phyloP scores from a whole-genome alignment of 1,284 basidiomycete species.

The Rhodotorula sp. region DNA sequence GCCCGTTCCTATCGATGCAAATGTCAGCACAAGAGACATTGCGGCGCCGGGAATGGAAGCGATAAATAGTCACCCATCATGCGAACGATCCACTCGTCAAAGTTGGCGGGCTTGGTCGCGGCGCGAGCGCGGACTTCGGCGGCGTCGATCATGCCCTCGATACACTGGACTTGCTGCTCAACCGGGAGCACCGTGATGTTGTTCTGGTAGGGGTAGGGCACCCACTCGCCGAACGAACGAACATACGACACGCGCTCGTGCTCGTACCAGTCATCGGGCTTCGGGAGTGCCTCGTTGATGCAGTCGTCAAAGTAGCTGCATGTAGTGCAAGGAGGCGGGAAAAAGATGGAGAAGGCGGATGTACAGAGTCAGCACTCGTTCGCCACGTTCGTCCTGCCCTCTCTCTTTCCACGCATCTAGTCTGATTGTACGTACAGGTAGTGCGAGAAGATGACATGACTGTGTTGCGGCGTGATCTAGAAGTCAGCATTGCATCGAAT shows the following conservation, averaged over 20 bases:
- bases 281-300: constrained; percentile 54
- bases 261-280: constrained; percentile 54
- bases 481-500: not conserved
- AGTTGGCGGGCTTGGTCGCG: constrained; percentile 50
- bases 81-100: constrained; percentile 56
- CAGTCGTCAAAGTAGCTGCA: constrained; percentile 55
- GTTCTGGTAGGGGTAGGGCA: constrained; percentile 55
- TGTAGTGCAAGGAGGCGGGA: not conserved
- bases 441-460: constrained; percentile 59
- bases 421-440: constrained; percentile 46
- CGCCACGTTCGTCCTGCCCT: not conserved
- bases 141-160: constrained; percentile 56
- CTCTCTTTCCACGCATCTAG: not conserved
- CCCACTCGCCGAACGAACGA: constrained; percentile 54
- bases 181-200: constrained; percentile 56
- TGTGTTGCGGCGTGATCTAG: constrained; percentile 20
- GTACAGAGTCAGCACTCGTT: not conserved
- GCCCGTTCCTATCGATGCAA: constrained; percentile 43
- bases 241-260: constrained; percentile 59
- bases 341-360: not conserved
- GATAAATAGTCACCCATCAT: constrained; percentile 50
- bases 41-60: not conserved
- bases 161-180: constrained; percentile 54
- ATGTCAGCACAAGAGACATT: not conserved
- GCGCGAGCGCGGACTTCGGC: constrained; percentile 47